These are phyloP conservation scores for Solanum paucissectum DNA, from an alignment of 257 asterid genomes.

Conservation along the genomic window DNA sequence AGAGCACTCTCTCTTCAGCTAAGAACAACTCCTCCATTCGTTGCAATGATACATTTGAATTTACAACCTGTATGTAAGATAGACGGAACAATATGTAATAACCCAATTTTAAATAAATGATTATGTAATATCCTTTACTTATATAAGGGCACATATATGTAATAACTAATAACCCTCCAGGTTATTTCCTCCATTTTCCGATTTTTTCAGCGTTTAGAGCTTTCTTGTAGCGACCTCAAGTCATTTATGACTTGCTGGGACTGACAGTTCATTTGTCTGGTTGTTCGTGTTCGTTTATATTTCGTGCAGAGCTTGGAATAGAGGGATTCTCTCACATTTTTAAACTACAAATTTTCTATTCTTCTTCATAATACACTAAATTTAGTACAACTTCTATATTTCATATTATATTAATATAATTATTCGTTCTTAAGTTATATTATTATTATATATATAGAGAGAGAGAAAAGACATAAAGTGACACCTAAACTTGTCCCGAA, in stretches of 20 bases:
- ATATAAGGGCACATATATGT: background rate
- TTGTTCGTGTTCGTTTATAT: no score
- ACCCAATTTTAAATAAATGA: background rate
- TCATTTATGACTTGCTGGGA: background rate
- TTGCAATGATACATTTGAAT: slow-evolving; percentile 77
- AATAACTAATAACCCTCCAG: background rate
- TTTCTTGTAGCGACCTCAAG: background rate
- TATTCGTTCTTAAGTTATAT: no score
- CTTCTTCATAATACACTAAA: no score
- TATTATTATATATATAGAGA: no score
- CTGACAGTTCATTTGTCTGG: background rate
- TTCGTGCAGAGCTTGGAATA: background rate
- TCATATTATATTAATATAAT: no score
- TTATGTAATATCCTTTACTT: background rate
- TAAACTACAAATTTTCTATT: no score
- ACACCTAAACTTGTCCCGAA: no score
- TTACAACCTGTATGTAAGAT: slow-evolving; percentile 55
- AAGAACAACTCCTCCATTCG: slow-evolving; percentile 74
- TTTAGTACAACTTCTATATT: no score
- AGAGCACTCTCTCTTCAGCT: slow-evolving; percentile 69
- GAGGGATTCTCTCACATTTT: no score
- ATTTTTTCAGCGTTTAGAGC: background rate
- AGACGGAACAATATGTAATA: background rate
- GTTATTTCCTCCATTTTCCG: background rate
- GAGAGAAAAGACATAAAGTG: no score